phyloP scores from a whole-genome alignment of 768 basidiomycete genomes.

The Stropharia rugosoannulata region DNA sequence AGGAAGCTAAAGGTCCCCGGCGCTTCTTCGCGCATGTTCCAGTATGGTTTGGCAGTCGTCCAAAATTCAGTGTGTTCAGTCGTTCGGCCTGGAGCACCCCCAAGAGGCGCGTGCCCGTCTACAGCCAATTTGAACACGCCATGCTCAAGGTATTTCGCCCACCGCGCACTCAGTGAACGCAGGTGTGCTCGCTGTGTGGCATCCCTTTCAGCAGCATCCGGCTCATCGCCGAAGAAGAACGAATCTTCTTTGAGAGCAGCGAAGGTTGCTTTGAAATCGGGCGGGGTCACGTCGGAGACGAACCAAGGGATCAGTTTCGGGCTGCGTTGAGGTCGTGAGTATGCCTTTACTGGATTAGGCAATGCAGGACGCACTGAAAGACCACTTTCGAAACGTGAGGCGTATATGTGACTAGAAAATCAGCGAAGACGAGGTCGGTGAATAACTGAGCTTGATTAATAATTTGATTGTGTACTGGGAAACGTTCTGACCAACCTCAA shows the following conservation, averaged over 20 bases:
- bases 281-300: conserved; percentile 90
- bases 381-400: conserved; percentile 79
- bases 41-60: conserved; percentile 76
- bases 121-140: conserved; percentile 78
- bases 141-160: conserved; percentile 66
- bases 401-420: conserved; percentile 89
- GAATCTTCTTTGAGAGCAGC: conserved; percentile 54
- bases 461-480: not conserved
- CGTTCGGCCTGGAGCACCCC: conserved; percentile 24
- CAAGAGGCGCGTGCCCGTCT: conserved; percentile 55
- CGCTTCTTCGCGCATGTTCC: conserved; percentile 62
- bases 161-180: conserved; percentile 61
- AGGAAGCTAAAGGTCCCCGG: conserved; percentile 51
- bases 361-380: conserved; percentile 71
- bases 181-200: conserved; percentile 39
- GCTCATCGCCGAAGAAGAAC: conserved; percentile 50
- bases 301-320: conserved; percentile 98
- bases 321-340: conserved; percentile 35
- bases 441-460: conserved; percentile 56
- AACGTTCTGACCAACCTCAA: conserved; percentile 57
- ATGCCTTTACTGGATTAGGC: not conserved
- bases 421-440: conserved; percentile 91
- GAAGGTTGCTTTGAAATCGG: conserved; percentile 71
- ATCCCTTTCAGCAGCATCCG: conserved; percentile 13
- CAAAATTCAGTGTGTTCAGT: conserved; percentile 52